Conservation (phyloP, 2,329 filamentous ascomycete species). For the Fusarium phyllophilum region DNA sequence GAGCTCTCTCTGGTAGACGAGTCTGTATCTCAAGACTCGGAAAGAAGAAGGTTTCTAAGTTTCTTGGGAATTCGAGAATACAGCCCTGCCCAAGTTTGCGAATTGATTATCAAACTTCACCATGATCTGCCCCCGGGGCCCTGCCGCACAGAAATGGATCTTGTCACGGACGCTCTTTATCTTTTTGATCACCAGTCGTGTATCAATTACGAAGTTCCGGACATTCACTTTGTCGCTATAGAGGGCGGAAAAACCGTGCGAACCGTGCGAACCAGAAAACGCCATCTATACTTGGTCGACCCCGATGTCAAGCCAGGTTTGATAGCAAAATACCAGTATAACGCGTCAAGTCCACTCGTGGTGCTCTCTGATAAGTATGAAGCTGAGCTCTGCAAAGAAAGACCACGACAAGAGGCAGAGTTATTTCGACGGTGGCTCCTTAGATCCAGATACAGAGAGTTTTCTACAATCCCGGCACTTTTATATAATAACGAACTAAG, state of each 20-base stretch:
- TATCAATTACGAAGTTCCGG: background rate
- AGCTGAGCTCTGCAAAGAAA: background rate
- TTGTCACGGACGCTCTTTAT: background rate
- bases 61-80: background rate
- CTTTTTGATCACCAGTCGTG: background rate
- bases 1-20: background rate
- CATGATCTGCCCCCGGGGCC: background rate
- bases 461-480: background rate
- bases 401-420: background rate
- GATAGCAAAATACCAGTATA: background rate
- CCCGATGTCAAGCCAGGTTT: background rate
- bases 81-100: background rate
- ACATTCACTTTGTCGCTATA: background rate
- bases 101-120: background rate
- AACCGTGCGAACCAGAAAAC: background rate
- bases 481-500: background rate
- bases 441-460: background rate
- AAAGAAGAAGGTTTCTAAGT: background rate
- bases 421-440: background rate
- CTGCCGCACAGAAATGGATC: background rate
- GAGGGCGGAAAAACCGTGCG: background rate
- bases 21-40: background rate
- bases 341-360: background rate
- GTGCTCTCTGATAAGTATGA: background rate
- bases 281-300: background rate